A percentile compares a stretch with the other conserved stretches of the same genome.
Evolutionary conservation across 768 basidiomycete genomes (phyloP).

Genomic region (Flagelloscypha sp.): DNA sequence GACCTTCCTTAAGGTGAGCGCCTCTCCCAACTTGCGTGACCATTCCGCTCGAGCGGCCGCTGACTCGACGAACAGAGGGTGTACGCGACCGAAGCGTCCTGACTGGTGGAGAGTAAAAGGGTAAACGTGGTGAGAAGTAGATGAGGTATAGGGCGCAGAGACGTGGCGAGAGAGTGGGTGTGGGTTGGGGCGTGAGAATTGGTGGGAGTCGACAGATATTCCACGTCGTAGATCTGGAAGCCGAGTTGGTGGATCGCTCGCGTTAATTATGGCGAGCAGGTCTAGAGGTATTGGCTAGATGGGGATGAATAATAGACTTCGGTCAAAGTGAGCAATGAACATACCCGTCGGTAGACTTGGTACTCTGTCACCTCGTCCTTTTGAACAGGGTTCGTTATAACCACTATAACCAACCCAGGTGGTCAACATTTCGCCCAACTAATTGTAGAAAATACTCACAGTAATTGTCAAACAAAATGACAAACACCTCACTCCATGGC

Average conservation of each 20-base stretch:
- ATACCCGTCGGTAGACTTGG: constrained; percentile 48
- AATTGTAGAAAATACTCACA: constrained; percentile 25
- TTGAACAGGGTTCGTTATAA: constrained; percentile 51
- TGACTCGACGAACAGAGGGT: constrained; percentile 58
- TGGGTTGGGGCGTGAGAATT: constrained; percentile 16
- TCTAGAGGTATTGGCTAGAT: constrained; percentile 63
- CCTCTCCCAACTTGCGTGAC: constrained; percentile 60
- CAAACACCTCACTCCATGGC: constrained; percentile 62
- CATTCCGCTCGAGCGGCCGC: constrained; percentile 51
- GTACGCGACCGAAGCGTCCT: constrained; percentile 56
- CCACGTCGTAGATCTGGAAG: constrained; percentile 34
- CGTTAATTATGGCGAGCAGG: constrained; percentile 51
- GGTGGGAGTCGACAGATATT: constrained; percentile 21
- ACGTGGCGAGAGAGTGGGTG: no score
- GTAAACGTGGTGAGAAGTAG: constrained; percentile 48
- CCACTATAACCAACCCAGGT: constrained; percentile 38
- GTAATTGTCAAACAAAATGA: constrained; percentile 67
- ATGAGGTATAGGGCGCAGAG: constrained; percentile 31
- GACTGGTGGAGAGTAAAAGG: constrained; percentile 64
- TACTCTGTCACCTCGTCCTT: constrained; percentile 47
- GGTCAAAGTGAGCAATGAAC: no score
- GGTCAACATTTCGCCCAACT: constrained; percentile 1
- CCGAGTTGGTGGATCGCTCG: constrained; percentile 45
- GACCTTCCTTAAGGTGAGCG: constrained; percentile 49
- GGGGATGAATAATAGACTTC: constrained; percentile 4